These are phyloP conservation scores for Pythium insidiosum DNA, from an alignment of 352 stramenopile genomes.

Conservation along the genomic window DNA sequence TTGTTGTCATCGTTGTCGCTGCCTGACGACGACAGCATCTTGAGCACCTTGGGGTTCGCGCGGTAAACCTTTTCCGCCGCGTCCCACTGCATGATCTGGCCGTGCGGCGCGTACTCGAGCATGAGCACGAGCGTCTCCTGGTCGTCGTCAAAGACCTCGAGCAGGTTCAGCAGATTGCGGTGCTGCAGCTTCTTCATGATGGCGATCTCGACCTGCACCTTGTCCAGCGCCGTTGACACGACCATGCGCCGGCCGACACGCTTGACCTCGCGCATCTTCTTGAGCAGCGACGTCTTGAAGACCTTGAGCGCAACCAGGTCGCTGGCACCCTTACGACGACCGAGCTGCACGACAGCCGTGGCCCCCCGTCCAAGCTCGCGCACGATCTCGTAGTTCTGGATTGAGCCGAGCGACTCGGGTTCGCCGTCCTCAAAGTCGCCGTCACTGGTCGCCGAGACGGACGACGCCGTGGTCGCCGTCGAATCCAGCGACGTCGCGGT, in stretches of 20 bases:
- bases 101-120: conserved; percentile 74
- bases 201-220: conserved; percentile 82
- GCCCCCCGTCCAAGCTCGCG: conserved; percentile 72
- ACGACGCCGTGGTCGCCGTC: conserved; percentile 24
- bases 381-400: conserved; percentile 77
- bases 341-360: conserved; percentile 75
- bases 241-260: conserved; percentile 75
- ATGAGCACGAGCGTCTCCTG: conserved; percentile 77
- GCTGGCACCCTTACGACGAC: conserved; percentile 35
- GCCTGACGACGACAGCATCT: too few relatives aligned
- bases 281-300: conserved; percentile 80
- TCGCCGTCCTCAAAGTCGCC: conserved; percentile 23
- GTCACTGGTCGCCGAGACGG: conserved; percentile 27
- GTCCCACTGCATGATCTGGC: conserved; percentile 85
- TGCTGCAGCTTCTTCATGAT: conserved; percentile 88
- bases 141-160: conserved; percentile 82
- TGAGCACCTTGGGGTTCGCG: conserved; percentile 9
- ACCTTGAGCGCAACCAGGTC: conserved; percentile 74
- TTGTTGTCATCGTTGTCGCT: conserved; percentile 3
- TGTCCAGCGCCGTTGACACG: conserved; percentile 79
- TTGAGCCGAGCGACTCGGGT: conserved; percentile 23
- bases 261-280: conserved; percentile 83
- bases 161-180: conserved; percentile 65
- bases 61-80: conserved; percentile 45
- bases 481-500: conserved; percentile 23